These are phyloP conservation scores for Glarea lozoyensis DNA, from an alignment of 495 filamentous ascomycete genomes.

Conservation along the genomic window DNA sequence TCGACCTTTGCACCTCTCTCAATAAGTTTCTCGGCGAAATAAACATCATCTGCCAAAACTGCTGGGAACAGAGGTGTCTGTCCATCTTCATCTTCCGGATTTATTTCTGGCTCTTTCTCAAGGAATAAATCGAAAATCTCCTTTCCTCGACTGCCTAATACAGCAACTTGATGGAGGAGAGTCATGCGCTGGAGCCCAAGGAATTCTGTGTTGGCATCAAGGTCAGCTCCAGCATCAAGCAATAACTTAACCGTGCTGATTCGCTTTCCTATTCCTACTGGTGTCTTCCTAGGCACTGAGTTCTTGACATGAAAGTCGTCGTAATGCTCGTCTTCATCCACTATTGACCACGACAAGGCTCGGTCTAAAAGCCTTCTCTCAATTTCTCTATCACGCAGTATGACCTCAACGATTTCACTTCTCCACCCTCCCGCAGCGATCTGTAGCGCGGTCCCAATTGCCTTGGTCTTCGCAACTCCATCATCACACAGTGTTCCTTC, in stretches of 20 bases:
- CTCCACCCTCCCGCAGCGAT: constrained; percentile 2
- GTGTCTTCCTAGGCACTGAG: constrained; percentile 1
- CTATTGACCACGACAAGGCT: not conserved
- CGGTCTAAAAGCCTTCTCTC: not conserved
- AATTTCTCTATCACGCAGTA: constrained; percentile 1
- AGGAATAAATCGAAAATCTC: constrained; percentile 3
- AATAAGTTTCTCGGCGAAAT: constrained; percentile 2
- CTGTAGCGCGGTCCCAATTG: not conserved
- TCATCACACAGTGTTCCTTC: constrained; percentile 1
- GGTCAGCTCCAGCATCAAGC: constrained; percentile 7
- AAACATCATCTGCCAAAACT: constrained; percentile 2
- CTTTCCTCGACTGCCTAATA: not conserved
- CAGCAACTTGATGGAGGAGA: not conserved
- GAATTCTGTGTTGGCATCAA: constrained; percentile 1
- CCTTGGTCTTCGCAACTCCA: not conserved
- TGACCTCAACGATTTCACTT: constrained; percentile 2
- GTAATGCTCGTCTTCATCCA: not conserved
- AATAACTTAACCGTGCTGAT: constrained; percentile 9
- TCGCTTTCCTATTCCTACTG: not conserved
- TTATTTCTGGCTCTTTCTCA: constrained; percentile 1
- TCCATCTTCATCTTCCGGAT: constrained; percentile 1
- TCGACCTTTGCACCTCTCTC: not conserved
- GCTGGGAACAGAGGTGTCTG: constrained; percentile 1
- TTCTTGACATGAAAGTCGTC: constrained; percentile 6
- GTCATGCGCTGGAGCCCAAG: not conserved